A percentile compares a stretch with the other conserved stretches of the same genome.
Conservation (phyloP, 441 rosid species). For the Erysimum pusillum region DNA sequence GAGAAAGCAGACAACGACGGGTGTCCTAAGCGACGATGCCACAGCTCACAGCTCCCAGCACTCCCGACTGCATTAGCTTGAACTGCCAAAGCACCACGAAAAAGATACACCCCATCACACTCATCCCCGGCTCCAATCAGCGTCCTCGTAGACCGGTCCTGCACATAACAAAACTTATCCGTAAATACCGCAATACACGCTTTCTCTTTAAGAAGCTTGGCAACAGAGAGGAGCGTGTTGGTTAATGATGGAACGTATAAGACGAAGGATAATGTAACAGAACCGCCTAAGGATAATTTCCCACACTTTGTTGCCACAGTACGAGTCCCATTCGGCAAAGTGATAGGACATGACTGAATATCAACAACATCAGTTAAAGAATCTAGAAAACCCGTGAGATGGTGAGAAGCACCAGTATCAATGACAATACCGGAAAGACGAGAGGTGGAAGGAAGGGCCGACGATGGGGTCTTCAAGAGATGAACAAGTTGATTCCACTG, state of each 20-base stretch:
- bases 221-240: background rate
- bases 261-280: background rate
- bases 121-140: background rate
- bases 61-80: background rate
- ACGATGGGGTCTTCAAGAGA: too few relatives aligned
- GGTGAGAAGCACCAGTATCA: too few relatives aligned
- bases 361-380: too few relatives aligned
- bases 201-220: background rate
- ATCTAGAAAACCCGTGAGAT: too few relatives aligned
- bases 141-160: slow-evolving; percentile 4
- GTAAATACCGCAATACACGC: background rate
- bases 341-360: too few relatives aligned
- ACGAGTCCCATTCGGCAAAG: background rate
- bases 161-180: background rate
- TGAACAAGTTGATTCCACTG: too few relatives aligned
- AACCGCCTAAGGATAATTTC: background rate
- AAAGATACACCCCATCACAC: background rate
- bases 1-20: too few relatives aligned
- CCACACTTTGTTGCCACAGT: background rate
- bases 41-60: too few relatives aligned
- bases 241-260: background rate
- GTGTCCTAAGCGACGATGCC: too few relatives aligned
- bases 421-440: too few relatives aligned
- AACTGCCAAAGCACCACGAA: background rate
- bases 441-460: too few relatives aligned